Evolutionary conservation across 257 asterid genomes (phyloP).

Genomic region (Solanum chiquidenum): DNA sequence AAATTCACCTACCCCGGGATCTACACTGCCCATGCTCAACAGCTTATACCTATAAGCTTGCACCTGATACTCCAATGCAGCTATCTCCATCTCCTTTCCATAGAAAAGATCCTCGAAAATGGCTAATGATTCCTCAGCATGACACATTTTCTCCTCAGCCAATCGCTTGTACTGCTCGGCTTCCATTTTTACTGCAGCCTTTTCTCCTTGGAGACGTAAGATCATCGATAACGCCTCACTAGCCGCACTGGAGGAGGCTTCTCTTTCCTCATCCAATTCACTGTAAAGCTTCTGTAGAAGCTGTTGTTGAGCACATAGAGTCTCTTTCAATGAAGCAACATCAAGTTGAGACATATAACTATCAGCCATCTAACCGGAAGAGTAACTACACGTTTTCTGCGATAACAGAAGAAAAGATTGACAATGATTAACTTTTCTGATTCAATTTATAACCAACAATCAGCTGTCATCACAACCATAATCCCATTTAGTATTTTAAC

Average conservation of each 20-base stretch:
- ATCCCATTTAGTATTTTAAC: neutral
- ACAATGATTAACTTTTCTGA: neutral
- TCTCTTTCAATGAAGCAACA: slow-evolving; percentile 39
- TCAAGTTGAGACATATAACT: slow-evolving; percentile 29
- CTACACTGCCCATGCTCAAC: slow-evolving; percentile 55
- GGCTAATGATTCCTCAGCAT: slow-evolving; percentile 74
- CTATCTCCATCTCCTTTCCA: slow-evolving; percentile 86
- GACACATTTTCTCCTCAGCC: slow-evolving; percentile 77
- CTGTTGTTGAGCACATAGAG: slow-evolving; percentile 66
- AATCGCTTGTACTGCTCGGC: slow-evolving; percentile 83
- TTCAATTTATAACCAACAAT: neutral
- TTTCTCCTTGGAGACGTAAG: slow-evolving; percentile 80
- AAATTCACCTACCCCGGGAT: slow-evolving; percentile 40
- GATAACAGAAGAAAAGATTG: neutral
- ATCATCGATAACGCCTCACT: slow-evolving; percentile 78
- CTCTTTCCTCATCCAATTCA: slow-evolving; percentile 86
- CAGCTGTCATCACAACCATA: neutral
- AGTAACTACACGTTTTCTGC: neutral
- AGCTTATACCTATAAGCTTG: slow-evolving; percentile 59
- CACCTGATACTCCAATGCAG: slow-evolving; percentile 68
- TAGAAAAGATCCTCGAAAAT: slow-evolving; percentile 68
- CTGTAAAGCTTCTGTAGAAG: slow-evolving; percentile 68
- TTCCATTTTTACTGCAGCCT: slow-evolving; percentile 79
- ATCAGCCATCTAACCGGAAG: slow-evolving; percentile 34
- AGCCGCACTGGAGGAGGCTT: slow-evolving; percentile 76